Evolutionary conservation across 2,329 filamentous ascomycete species (phyloP), one percentile per base, ranked within the genome.

Genomic region (Bipolaris gigantea): DNA sequence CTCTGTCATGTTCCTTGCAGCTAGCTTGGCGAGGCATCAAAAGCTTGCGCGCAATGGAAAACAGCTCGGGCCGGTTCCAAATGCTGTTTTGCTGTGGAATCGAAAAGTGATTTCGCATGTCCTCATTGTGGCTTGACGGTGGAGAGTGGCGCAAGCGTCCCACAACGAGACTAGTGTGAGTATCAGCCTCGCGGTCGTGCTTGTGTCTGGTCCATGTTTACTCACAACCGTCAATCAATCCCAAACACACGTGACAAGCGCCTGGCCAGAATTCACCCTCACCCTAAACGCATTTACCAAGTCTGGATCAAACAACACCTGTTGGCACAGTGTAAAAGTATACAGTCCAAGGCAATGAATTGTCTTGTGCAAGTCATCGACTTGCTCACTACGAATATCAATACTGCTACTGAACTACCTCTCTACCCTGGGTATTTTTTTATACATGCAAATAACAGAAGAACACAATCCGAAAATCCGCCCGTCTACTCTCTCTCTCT

Each of bases 111-210:
- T 16, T 10, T 46, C 36, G 9, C 33, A 36, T 44, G 21, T 18
- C 13, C 9, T 5, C 25, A 30, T 35, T 35, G 43, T 35, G 43
- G 43, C 18, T 32, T 41, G 23, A 23, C 25, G 13, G 9, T n/a
- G 13, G 34, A 4, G 39, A 30, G 33, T 36, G 36, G 35, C 32
- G 52, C 52, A 42, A 51, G 33, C 48, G 32, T 32, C 15, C 41
- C 41, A 27, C 27, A 55, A 55, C 16, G 30, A 27, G 40, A 46
- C 35, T 46, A 55, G 51, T 46, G 51, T n/a, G n/a, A n/a, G n/a
- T n/a, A n/a, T n/a, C 43, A 35, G 42, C 27, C 35, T 43, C 42
- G 27, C 42, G 21, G 32, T 46, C 23, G 23, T n/a, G n/a, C n/a
- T 46, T 40, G n/a, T 43, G 25, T 23, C 8, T 27, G 25, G n/a